Conservation (phyloP, 2,329 filamentous ascomycete species). For the Penicillium sp. region DNA sequence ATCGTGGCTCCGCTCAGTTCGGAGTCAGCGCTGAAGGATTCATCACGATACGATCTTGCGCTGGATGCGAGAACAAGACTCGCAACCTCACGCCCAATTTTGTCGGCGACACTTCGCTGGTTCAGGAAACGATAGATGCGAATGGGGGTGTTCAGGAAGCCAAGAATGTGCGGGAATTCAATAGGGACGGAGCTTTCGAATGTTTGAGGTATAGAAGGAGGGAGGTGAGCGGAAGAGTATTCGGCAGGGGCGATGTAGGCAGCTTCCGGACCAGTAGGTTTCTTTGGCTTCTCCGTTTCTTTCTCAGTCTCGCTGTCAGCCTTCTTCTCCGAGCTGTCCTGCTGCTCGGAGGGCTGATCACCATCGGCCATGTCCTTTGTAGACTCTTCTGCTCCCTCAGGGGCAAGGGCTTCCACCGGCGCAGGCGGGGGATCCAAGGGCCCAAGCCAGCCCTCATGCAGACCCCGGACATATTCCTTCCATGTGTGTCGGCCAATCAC, state of each 20-base stretch:
- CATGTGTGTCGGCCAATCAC: conserved; percentile 88
- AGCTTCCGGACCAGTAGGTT: conserved; percentile 57
- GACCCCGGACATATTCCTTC: conserved; percentile 92
- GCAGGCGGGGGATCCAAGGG: conserved; percentile 59
- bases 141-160: conserved; percentile 84
- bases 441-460: conserved; percentile 96
- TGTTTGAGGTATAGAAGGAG: conserved; percentile 63
- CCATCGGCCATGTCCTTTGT: conserved; percentile 28
- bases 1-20: conserved; percentile 15
- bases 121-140: conserved; percentile 86
- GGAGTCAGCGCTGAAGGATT: conserved; percentile 21
- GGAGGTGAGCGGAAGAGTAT: conserved; percentile 66
- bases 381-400: conserved; percentile 26
- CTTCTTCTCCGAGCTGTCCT: conserved; percentile 34
- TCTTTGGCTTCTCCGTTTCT: conserved; percentile 50
- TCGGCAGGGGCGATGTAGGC: conserved; percentile 72
- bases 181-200: conserved; percentile 72
- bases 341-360: conserved; percentile 15
- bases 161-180: conserved; percentile 82
- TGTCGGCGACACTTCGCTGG: conserved; percentile 75
- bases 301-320: conserved; percentile 24
- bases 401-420: conserved; percentile 14
- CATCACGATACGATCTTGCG: conserved; percentile 41
- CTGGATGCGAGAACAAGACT: conserved; percentile 67
- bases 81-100: conserved; percentile 82